phyloP scores from a whole-genome alignment of 495 filamentous ascomycete species.

The Aspergillus diversus region DNA sequence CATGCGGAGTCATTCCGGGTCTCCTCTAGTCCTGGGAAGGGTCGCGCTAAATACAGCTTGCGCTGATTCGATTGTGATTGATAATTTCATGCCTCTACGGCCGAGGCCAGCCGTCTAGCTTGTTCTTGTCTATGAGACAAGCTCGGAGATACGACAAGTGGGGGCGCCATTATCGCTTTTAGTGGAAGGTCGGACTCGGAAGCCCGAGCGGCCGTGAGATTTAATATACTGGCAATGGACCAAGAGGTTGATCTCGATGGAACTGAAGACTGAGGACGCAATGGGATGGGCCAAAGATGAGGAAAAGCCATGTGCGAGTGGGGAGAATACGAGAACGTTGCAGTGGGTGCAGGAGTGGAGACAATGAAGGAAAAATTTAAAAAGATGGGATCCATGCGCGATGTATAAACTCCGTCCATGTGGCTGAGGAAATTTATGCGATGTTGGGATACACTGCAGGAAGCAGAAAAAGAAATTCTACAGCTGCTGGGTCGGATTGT shows the following conservation, averaged over 20 bases:
- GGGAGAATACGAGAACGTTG: background rate
- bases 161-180: background rate
- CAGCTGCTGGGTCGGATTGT: too few species aligned
- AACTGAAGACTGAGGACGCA: background rate
- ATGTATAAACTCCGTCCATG: too few species aligned
- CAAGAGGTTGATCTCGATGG: background rate
- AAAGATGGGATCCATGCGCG: too few species aligned
- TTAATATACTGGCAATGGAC: background rate
- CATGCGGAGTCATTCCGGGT: background rate
- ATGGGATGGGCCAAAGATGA: background rate
- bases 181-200: background rate
- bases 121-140: background rate
- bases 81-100: background rate
- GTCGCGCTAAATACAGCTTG: background rate
- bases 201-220: background rate
- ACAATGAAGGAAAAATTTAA: too few species aligned
- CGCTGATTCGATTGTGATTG: background rate
- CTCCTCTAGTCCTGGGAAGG: background rate
- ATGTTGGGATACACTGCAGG: too few species aligned
- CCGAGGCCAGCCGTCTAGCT: conserved; percentile 16
- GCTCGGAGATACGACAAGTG: background rate
- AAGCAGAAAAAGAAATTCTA: too few species aligned
- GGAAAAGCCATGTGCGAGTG: background rate
- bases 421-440: too few species aligned
- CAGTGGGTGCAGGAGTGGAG: conserved; percentile 5